phyloP scores from a whole-genome alignment of 73 alveolate species.

The Loxodes magnus region DNA sequence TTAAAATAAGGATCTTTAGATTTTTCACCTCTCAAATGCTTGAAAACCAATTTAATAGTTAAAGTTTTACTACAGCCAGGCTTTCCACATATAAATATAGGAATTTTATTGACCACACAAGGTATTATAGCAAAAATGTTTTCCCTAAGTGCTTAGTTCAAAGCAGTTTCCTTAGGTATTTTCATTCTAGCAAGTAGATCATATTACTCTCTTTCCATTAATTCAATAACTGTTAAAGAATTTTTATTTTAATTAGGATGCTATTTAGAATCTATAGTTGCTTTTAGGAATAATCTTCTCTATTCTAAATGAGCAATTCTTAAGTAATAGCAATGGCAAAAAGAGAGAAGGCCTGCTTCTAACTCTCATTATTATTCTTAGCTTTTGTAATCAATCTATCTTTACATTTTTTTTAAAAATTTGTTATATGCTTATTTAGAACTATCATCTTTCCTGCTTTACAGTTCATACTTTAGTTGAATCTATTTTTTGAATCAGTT shows the following conservation, averaged over 20 bases:
- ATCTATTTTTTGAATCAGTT: not conserved
- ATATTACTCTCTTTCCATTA: slow-evolving; percentile 8
- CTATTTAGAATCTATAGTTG: not conserved
- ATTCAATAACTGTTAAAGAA: not conserved
- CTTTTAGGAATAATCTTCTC: slow-evolving; percentile 9
- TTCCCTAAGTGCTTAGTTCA: slow-evolving; percentile 43
- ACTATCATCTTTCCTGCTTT: too few relatives aligned
- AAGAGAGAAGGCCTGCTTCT: not conserved
- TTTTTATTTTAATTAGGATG: not conserved
- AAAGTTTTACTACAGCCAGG: slow-evolving; percentile 73
- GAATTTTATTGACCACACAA: slow-evolving; percentile 43
- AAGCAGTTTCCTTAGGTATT: slow-evolving; percentile 40
- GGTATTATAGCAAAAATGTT: slow-evolving; percentile 52
- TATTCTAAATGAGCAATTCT: not conserved
- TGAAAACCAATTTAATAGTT: slow-evolving; percentile 37
- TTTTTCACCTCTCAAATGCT: slow-evolving; percentile 39
- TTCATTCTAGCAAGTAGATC: slow-evolving; percentile 27
- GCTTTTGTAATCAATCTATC: not conserved
- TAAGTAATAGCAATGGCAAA: slow-evolving; percentile 11
- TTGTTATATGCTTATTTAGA: not conserved
- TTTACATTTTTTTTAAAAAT: not conserved
- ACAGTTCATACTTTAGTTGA: not conserved
- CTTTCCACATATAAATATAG: slow-evolving; percentile 58
- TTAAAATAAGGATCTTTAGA: slow-evolving; percentile 17
- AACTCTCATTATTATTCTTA: not conserved